Percentiles rank a stretch among this genome's conserved stretches.
These are phyloP conservation scores for Candida manassasensis DNA, from an alignment of 805 yeast genomes.

Conservation along the genomic window DNA sequence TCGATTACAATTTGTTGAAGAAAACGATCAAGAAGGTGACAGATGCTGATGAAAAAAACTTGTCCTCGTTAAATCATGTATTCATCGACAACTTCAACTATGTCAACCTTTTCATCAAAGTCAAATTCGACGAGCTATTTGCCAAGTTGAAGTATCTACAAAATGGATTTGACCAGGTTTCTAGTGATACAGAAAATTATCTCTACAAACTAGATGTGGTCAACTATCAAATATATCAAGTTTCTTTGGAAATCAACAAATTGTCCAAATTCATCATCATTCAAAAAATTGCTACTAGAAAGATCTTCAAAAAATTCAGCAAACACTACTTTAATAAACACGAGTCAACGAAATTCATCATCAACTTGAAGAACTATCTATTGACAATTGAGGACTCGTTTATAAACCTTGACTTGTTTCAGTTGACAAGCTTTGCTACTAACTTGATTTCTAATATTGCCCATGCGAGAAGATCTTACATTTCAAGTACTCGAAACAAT, in stretches of 20 bases:
- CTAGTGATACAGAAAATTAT: conserved; percentile 4
- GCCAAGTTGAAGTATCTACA: conserved; percentile 38
- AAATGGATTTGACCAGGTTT: conserved; percentile 11
- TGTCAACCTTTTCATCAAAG: conserved; percentile 56
- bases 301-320: conserved; percentile 65
- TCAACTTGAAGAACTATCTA: conserved; percentile 27
- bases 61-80: conserved; percentile 31
- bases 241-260: conserved; percentile 50
- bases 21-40: conserved; percentile 58
- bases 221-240: conserved; percentile 34
- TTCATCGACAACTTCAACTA: conserved; percentile 58
- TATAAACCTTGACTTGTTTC: conserved; percentile 54
- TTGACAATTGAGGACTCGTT: conserved; percentile 51
- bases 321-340: conserved; percentile 36
- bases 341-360: conserved; percentile 15
- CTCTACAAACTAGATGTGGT: conserved; percentile 19
- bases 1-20: conserved; percentile 79
- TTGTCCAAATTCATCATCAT: conserved; percentile 66
- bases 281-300: conserved; percentile 70
- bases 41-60: conserved; percentile 9
- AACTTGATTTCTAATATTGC: background rate
- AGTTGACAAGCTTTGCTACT: conserved; percentile 26
- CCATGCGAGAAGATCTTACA: background rate
- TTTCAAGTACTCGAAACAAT: background rate
- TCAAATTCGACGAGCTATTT: conserved; percentile 62